Percentiles rank a stretch among this genome's conserved stretches.
These are phyloP conservation scores for Colletotrichum sp. DNA, from an alignment of 2,329 filamentous ascomycete species.

Conservation along the genomic window DNA sequence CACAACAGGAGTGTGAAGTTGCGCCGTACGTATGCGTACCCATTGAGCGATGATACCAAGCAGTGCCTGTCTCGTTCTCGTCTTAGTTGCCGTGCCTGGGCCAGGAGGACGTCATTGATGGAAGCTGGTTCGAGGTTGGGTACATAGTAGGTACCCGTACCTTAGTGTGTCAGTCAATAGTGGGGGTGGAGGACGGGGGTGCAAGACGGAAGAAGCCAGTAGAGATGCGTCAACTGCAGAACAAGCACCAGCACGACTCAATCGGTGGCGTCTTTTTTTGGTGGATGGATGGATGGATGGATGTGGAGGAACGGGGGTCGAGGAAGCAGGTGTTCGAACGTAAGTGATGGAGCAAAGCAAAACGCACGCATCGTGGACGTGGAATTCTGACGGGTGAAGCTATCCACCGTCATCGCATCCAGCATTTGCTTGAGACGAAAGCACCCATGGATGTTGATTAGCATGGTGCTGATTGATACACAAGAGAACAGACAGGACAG, in stretches of 20 bases:
- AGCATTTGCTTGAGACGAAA: not conserved
- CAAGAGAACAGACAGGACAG: too few species aligned
- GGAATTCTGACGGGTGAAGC: not conserved
- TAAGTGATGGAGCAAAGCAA: not conserved
- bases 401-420: not conserved
- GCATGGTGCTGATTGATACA: too few species aligned
- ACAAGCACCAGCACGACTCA: not conserved
- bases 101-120: conserved; percentile 15
- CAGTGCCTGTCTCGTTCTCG: not conserved
- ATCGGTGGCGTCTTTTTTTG: not conserved
- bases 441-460: too few species aligned
- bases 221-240: not conserved
- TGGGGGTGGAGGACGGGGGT: not conserved
- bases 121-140: not conserved
- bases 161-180: not conserved
- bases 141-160: too few species aligned
- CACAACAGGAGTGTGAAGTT: not conserved
- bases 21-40: not conserved
- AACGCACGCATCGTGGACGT: not conserved
- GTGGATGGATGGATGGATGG: not conserved
- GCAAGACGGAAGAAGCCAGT: not conserved
- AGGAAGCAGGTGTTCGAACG: not conserved
- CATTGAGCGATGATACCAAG: not conserved
- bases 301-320: not conserved
- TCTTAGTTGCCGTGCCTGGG: not conserved